Conservation (phyloP, 768 basidiomycete genomes). For the Lactifluus echinatus region DNA sequence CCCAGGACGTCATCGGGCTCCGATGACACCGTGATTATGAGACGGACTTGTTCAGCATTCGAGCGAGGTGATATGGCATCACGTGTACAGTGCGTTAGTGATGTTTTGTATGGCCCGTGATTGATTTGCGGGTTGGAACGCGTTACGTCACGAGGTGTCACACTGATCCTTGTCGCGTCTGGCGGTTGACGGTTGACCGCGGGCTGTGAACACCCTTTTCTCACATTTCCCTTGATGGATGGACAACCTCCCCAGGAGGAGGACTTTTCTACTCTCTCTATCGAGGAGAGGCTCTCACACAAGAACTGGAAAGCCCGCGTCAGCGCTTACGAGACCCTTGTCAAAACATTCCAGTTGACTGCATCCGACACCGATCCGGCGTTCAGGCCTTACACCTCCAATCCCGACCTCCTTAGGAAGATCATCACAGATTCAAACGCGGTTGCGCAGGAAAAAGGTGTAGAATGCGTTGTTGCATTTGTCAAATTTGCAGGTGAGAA, state of each 20-base stretch:
- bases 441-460: constrained; percentile 95
- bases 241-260: constrained; percentile 89
- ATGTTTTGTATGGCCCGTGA: background rate
- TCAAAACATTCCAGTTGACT: constrained; percentile 80
- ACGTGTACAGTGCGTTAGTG: too few relatives aligned
- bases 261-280: constrained; percentile 75
- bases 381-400: constrained; percentile 81
- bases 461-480: constrained; percentile 79
- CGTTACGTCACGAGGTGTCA: constrained; percentile 17
- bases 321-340: constrained; percentile 82
- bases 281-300: constrained; percentile 76
- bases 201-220: constrained; percentile 17
- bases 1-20: too few relatives aligned
- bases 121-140: background rate
- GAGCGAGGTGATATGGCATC: too few relatives aligned
- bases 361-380: constrained; percentile 91
- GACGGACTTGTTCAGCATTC: too few relatives aligned
- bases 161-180: constrained; percentile 3
- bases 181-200: constrained; percentile 13
- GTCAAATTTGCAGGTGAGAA: constrained; percentile 90
- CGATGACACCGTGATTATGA: too few relatives aligned
- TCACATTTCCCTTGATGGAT: constrained; percentile 49
- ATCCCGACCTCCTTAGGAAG: constrained; percentile 73
- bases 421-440: constrained; percentile 88
- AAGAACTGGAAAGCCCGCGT: constrained; percentile 99